A percentile compares a stretch with the other conserved stretches of the same genome.
Evolutionary conservation across 164 flowering plant species (phyloP).

Genomic region (Protea cynaroides): DNA sequence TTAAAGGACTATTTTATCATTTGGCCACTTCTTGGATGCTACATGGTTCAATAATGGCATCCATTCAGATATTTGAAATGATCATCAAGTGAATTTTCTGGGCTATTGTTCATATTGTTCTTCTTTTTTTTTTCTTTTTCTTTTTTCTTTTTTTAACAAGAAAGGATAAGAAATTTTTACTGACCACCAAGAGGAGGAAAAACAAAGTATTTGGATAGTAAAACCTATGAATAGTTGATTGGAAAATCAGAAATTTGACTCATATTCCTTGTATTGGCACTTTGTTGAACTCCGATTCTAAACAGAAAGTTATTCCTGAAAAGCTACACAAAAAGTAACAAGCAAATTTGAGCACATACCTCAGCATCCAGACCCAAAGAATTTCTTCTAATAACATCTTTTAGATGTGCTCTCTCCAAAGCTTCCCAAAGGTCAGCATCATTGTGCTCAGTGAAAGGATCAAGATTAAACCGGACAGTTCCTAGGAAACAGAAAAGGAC

Average conservation of each 20-base stretch:
- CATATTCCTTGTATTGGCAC: neutral
- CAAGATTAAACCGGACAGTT: slow-evolving; percentile 89
- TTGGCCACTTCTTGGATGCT: neutral
- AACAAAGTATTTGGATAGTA: neutral
- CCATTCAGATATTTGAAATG: neutral
- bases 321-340: neutral
- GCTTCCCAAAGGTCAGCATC: slow-evolving; percentile 99
- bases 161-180: neutral
- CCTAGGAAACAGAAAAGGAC: slow-evolving; percentile 37
- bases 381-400: slow-evolving; percentile 83
- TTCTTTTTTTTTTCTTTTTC: too few species aligned
- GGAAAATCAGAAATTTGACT: neutral
- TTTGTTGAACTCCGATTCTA: neutral
- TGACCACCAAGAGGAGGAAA: neutral
- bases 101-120: too few species aligned
- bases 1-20: neutral
- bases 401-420: slow-evolving; percentile 92
- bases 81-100: neutral
- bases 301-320: neutral
- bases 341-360: slow-evolving; percentile 36
- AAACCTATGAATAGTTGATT: neutral
- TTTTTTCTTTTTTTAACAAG: too few species aligned
- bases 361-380: slow-evolving; percentile 89
- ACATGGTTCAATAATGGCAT: neutral
- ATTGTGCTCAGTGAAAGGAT: slow-evolving; percentile 90